Percentiles rank a stretch among this genome's conserved stretches.
These are phyloP conservation scores for Schizosaccharomyces japonicus DNA, from an alignment of 805 yeast genomes.

Conservation along the genomic window DNA sequence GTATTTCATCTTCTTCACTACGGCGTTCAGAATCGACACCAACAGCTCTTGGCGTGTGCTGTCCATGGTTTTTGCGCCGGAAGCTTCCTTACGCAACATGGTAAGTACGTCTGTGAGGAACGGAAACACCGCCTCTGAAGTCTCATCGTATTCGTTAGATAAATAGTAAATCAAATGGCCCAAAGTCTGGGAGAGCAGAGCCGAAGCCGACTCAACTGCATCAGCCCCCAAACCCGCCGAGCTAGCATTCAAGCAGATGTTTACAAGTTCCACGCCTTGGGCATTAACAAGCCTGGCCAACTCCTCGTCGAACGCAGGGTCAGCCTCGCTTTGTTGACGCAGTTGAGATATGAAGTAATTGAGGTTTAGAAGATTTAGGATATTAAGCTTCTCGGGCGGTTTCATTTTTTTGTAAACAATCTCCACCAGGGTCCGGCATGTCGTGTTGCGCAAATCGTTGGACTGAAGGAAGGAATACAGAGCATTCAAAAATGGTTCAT, in stretches of 20 bases:
- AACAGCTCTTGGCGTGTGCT: constrained; percentile 26
- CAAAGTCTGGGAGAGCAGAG: constrained; percentile 30
- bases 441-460: constrained; percentile 24
- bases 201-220: constrained; percentile 6
- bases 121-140: constrained; percentile 60
- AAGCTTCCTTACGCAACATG: constrained; percentile 26
- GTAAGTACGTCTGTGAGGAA: constrained; percentile 53
- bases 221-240: constrained; percentile 9
- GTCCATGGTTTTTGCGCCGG: background rate
- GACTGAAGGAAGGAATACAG: constrained; percentile 35
- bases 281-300: constrained; percentile 51
- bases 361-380: constrained; percentile 45
- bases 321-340: constrained; percentile 15
- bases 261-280: constrained; percentile 53
- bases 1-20: constrained; percentile 55
- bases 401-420: constrained; percentile 59
- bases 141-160: constrained; percentile 69
- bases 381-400: constrained; percentile 41
- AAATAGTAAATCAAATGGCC: constrained; percentile 52
- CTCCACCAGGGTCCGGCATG: constrained; percentile 34
- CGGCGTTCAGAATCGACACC: constrained; percentile 37
- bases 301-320: constrained; percentile 49
- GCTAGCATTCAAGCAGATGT: constrained; percentile 24
- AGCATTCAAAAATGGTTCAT: constrained; percentile 29
- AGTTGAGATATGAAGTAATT: constrained; percentile 28